Evolutionary conservation across 257 asterid genomes (phyloP), one percentile per base, ranked within the genome.

Genomic region (Cinchona pubescens): DNA sequence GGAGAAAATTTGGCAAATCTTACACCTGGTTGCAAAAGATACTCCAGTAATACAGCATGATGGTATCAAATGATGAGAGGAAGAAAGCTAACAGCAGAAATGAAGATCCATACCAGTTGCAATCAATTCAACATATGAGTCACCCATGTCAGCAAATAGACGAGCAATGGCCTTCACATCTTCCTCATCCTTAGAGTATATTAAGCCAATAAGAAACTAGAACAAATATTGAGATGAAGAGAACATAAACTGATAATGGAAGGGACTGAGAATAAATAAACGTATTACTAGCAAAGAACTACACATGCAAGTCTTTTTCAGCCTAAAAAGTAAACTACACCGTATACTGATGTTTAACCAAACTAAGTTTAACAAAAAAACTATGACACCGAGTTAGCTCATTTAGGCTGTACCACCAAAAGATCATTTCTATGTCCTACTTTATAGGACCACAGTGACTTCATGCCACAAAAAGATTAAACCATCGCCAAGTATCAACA

Each of bases 141-240:
- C 97, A 15, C 98, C 99, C 97, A 92, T 87, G 83, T 95, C 99
- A 75, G 98, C 97, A 87, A 95, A 90, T 74, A 95, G 86, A 83
- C 98, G 97, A 81, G 96, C 97, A 87, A 95, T 86, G 79, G 98
- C 99, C 88, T 95, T 95, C 79, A 91, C 92, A 88, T 92, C 98
- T 86, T 95, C 98, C 84, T 92, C 99, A 73, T 95, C 99, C 99
- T 95, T 86, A 84, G 59, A 53, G 46, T 56, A 14, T 56, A 64
- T 35, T 55, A 80, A 80, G 74, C 76, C 75, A 75, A 59, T 66
- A 72, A 63, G 81, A 58, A 76, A 79, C 61, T 71, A 80, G 62
- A 72, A 71, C 49, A 76, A 34, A 66, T 56, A 37, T 29, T 34
- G 68, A 70, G 38, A 62, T 27, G 49, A 80, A 69, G 0, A 58